Conservation (phyloP, 768 basidiomycete genomes). For the Asterophora lycoperdoides region DNA sequence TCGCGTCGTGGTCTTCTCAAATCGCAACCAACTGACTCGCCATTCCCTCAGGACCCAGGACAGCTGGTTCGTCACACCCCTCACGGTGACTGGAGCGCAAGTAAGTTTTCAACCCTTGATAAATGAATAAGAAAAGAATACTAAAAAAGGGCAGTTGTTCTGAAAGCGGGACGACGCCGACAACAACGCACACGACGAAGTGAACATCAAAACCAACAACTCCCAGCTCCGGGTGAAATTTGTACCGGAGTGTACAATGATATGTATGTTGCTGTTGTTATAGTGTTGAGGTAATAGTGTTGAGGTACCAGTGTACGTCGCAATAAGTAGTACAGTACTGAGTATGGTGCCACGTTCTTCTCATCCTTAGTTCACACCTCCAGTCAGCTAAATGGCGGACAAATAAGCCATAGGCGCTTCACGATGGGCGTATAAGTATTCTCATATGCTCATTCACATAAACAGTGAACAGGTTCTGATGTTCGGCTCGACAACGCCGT, state of each 20-base stretch:
- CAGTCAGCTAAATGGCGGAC: slow-evolving; percentile 61
- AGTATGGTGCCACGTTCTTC: slow-evolving; percentile 7
- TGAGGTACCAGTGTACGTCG: no score
- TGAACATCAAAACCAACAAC: no score
- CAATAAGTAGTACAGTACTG: no score
- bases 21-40: no score
- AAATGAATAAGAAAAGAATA: background rate
- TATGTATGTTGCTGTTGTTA: no score
- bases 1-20: no score
- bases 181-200: no score
- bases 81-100: slow-evolving; percentile 59
- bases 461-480: no score
- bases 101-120: slow-evolving; percentile 34
- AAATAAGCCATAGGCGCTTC: no score
- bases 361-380: slow-evolving; percentile 28
- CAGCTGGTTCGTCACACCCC: slow-evolving; percentile 54
- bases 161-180: slow-evolving; percentile 22
- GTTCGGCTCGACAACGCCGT: no score
- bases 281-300: slow-evolving; percentile 48
- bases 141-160: slow-evolving; percentile 40
- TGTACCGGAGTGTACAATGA: slow-evolving; percentile 50
- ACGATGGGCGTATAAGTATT: background rate
- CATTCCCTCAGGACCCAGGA: slow-evolving; percentile 49
- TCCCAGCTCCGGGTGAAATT: slow-evolving; percentile 28
- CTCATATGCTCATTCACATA: background rate